phyloP scores from a whole-genome alignment of 1,284 basidiomycete species.

The Xanthoconium separans region DNA sequence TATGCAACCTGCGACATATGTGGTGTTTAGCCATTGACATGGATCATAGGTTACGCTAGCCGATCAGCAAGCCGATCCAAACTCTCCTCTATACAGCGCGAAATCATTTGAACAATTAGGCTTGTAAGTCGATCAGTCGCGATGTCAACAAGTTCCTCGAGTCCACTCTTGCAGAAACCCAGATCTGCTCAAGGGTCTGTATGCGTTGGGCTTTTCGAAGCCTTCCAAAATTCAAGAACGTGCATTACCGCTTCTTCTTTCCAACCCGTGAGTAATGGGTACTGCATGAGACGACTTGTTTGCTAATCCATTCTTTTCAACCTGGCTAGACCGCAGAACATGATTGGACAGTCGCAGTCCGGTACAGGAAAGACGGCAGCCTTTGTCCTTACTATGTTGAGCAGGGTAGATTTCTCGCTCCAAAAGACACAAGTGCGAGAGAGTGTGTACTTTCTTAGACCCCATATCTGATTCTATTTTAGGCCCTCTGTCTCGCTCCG shows the following conservation, averaged over 20 bases:
- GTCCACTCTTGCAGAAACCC: conserved; percentile 55
- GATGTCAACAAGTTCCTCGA: conserved; percentile 11
- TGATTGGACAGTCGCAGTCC: conserved; percentile 99
- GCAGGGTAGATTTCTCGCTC: conserved; percentile 83
- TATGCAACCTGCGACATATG: conserved; percentile 36
- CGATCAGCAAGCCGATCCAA: conserved; percentile 94
- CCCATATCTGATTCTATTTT: conserved; percentile 8
- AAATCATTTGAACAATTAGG: conserved; percentile 96
- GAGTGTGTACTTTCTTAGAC: neutral
- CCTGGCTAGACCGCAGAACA: conserved; percentile 81
- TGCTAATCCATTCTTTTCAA: conserved; percentile 7
- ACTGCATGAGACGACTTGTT: neutral
- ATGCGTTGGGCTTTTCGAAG: conserved; percentile 95
- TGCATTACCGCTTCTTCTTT: conserved; percentile 88
- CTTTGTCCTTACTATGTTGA: conserved; percentile 97
- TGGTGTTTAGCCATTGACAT: conserved; percentile 10
- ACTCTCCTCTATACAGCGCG: conserved; percentile 92
- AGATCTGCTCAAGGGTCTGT: conserved; percentile 95
- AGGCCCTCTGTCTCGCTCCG: conserved; percentile 93
- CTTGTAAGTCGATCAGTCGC: conserved; percentile 57
- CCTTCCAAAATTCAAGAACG: conserved; percentile 99
- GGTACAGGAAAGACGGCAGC: conserved; percentile 99
- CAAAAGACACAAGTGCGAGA: conserved; percentile 78
- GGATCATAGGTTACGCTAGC: conserved; percentile 85
- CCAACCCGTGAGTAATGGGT: conserved; percentile 74